These are phyloP conservation scores for Malassezia brasiliensis DNA, from an alignment of 1,284 basidiomycete genomes.

Conservation along the genomic window DNA sequence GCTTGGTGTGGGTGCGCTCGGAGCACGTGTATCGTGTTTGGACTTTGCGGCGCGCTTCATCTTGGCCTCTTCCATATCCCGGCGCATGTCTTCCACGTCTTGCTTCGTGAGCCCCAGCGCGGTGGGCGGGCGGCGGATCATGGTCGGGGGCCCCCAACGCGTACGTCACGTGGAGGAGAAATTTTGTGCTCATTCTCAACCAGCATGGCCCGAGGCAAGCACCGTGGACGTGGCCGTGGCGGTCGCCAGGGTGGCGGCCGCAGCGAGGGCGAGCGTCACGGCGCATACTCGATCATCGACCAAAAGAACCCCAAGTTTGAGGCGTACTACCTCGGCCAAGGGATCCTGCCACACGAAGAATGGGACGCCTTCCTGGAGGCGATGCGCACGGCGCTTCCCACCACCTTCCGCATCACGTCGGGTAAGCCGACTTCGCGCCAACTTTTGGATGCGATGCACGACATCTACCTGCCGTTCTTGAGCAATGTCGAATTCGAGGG, in stretches of 20 bases:
- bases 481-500: slow-evolving; percentile 69
- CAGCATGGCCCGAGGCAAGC: slow-evolving; percentile 15
- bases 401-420: slow-evolving; percentile 78
- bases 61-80: neutral
- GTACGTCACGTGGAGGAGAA: slow-evolving; percentile 14
- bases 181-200: neutral
- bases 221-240: slow-evolving; percentile 9
- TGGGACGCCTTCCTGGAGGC: slow-evolving; percentile 67
- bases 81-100: slow-evolving; percentile 17
- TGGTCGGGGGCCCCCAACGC: neutral
- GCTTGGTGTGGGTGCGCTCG: too few species aligned
- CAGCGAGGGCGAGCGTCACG: slow-evolving; percentile 11
- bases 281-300: slow-evolving; percentile 14
- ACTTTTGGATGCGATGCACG: slow-evolving; percentile 37
- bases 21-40: neutral
- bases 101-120: slow-evolving; percentile 14
- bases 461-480: slow-evolving; percentile 65
- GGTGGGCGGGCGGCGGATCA: slow-evolving; percentile 18
- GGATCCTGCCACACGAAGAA: slow-evolving; percentile 52
- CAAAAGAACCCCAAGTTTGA: slow-evolving; percentile 24
- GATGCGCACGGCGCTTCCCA: slow-evolving; percentile 69
- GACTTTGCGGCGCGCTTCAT: neutral
- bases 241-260: slow-evolving; percentile 3
- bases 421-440: slow-evolving; percentile 39
- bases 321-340: slow-evolving; percentile 44